Evolutionary conservation across 768 basidiomycete genomes (phyloP), one percentile per base, ranked within the genome.

Genomic region (Tremella mesenterica): DNA sequence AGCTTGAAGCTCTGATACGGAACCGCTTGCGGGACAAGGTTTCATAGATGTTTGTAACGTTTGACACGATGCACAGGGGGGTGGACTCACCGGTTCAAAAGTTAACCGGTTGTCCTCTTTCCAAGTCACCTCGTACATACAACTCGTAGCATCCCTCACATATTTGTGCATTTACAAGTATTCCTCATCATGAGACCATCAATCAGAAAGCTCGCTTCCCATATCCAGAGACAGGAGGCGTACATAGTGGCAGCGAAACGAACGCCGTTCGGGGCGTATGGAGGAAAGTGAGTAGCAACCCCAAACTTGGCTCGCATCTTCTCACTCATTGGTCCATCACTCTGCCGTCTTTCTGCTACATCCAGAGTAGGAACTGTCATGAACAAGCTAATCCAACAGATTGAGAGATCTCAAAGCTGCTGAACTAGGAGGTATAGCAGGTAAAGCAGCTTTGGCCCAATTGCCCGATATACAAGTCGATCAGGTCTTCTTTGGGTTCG

Each of bases 401-500:
- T 58, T 74, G 39, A 73, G 70, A 49, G 68, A 71, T 48, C 57
- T 68, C 58, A 74, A 68, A 41, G 70, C 71, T 2, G 63, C 71
- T 1, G 63, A 75, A 49, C 67, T 76, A 7, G 75, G 75, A 21
- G 75, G 75, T 1, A 44, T 70, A 25, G 75, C 74, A 3, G 68
- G 71, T 8, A 73, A 70, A 50, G 74, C 75, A 10, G 75, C 75
- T n/a, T 58, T 76, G 5, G 70, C 67, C 9, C 69, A 73, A 30
- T 58, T 76, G 6, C 74, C 74, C 0, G 72, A 67, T 10, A 59
- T 73, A 4, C 57, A 73, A 50, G 73, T 76, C 1, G 75, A 76
- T 57, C 66, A 71, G 38, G 74, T 76, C 2, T 71, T 73, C 57
- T 75, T 75, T 46, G 75, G 75, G 74, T 75, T 49, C n/a, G n/a